phyloP scores from a whole-genome alignment of 352 stramenopile species.

The Globisporangium acanthophoron region DNA sequence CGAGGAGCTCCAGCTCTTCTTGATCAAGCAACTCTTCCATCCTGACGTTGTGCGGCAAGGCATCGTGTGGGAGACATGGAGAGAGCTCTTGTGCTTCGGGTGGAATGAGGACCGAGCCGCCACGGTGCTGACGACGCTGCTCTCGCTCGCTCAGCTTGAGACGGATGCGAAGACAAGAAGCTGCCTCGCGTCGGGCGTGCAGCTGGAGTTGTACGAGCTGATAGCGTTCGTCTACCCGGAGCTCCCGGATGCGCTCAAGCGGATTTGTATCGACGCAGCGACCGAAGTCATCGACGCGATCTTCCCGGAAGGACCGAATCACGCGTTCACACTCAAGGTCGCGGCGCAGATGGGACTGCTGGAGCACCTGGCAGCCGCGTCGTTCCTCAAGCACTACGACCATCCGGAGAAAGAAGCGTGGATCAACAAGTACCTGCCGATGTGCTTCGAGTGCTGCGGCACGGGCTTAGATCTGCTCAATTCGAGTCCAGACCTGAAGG shows the following conservation, averaged over 20 bases:
- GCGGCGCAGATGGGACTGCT: slow-evolving; percentile 41
- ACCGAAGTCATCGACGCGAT: slow-evolving; percentile 39
- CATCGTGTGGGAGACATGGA: slow-evolving; percentile 51
- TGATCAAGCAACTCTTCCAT: slow-evolving; percentile 52
- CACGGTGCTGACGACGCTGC: slow-evolving; percentile 24
- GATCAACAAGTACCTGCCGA: slow-evolving; percentile 49
- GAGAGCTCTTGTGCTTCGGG: slow-evolving; percentile 47
- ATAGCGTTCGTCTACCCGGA: slow-evolving; percentile 42
- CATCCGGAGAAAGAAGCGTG: slow-evolving; percentile 45
- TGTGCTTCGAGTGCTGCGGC: slow-evolving; percentile 65
- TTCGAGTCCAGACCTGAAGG: slow-evolving; percentile 4
- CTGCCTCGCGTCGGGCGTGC: slow-evolving; percentile 24
- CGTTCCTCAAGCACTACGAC: slow-evolving; percentile 37
- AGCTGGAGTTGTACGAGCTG: slow-evolving; percentile 31
- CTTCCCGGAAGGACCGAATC: slow-evolving; percentile 45
- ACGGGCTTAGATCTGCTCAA: slow-evolving; percentile 52
- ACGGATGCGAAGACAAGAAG: slow-evolving; percentile 6
- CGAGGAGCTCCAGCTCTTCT: slow-evolving; percentile 32
- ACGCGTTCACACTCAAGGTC: slow-evolving; percentile 32
- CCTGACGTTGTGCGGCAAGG: slow-evolving; percentile 31
- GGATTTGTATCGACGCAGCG: slow-evolving; percentile 36
- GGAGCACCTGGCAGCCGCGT: slow-evolving; percentile 29
- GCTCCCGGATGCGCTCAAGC: slow-evolving; percentile 30
- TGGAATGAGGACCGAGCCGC: slow-evolving; percentile 33
- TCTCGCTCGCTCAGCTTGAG: slow-evolving; percentile 29